Percentiles rank a stretch among this genome's conserved stretches.
Evolutionary conservation across 257 asterid species (phyloP).

Genomic region (Solanum verrucosum): DNA sequence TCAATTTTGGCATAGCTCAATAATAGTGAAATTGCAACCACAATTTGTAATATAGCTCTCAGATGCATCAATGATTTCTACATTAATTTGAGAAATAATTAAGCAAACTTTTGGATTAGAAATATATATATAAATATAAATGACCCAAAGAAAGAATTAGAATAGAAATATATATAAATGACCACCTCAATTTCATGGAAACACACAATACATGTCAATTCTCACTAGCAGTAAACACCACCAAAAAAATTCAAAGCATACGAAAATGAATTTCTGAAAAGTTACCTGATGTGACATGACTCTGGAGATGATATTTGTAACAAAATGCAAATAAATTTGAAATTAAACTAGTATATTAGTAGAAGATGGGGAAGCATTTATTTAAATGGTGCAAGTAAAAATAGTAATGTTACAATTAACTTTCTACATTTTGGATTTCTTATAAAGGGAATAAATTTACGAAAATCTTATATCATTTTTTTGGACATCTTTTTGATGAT

Average conservation of each 20-base stretch:
- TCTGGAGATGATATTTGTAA: not conserved
- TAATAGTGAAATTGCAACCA: not conserved
- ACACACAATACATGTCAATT: not conserved
- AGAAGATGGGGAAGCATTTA: not conserved
- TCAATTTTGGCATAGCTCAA: not conserved
- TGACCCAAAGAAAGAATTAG: not conserved
- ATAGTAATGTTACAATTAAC: not conserved
- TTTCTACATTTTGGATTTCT: not conserved
- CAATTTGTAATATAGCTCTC: not conserved
- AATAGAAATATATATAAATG: too few relatives aligned
- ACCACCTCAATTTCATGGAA: not conserved
- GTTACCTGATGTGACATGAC: not conserved
- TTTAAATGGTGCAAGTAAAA: not conserved
- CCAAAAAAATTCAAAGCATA: fast-evolving
- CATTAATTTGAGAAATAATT: not conserved
- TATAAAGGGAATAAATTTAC: not conserved
- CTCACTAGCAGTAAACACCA: fast-evolving
- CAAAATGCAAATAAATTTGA: not conserved
- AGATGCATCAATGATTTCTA: not conserved
- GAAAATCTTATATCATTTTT: too few relatives aligned
- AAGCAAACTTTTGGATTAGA: not conserved
- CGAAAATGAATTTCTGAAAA: not conserved
- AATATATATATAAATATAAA: too few relatives aligned
- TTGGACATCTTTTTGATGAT: not conserved
- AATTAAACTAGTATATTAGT: not conserved